A percentile compares a stretch with the other conserved stretches of the same genome.
These are phyloP conservation scores for Pulveroboletus sp. DNA, from an alignment of 768 basidiomycete genomes.

Conservation along the genomic window DNA sequence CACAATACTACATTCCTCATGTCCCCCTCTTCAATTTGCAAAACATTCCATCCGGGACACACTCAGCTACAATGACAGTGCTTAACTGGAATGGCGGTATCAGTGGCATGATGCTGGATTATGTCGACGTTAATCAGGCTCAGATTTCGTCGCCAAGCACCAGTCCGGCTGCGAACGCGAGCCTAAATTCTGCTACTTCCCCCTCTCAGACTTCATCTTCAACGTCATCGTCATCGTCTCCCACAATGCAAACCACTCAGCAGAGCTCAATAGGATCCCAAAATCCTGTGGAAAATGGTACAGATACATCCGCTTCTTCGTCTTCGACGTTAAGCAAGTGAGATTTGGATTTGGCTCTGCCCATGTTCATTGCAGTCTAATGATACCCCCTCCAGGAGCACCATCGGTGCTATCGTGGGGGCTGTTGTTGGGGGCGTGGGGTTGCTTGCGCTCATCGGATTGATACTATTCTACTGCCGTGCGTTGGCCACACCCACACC, in stretches of 20 bases:
- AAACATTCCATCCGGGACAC: slow-evolving; percentile 20
- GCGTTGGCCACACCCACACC: slow-evolving; percentile 6
- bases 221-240: neutral
- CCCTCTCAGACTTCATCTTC: slow-evolving; percentile 9
- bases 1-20: slow-evolving; percentile 22
- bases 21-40: slow-evolving; percentile 21
- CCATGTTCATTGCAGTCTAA: neutral
- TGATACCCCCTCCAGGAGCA: slow-evolving; percentile 3
- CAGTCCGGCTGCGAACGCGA: neutral
- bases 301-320: neutral
- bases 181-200: neutral
- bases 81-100: slow-evolving; percentile 21
- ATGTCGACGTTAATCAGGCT: slow-evolving; percentile 24
- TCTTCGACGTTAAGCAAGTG: slow-evolving; percentile 12
- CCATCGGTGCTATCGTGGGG: slow-evolving; percentile 15
- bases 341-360: neutral
- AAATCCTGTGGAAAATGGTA: slow-evolving; percentile 3
- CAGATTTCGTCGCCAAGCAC: slow-evolving; percentile 6
- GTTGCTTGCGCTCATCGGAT: slow-evolving; percentile 13
- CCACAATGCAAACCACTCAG: neutral
- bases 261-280: slow-evolving; percentile 2
- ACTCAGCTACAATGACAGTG: slow-evolving; percentile 24
- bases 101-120: slow-evolving; percentile 31
- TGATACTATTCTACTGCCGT: slow-evolving; percentile 11
- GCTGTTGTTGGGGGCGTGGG: slow-evolving; percentile 18